Percentiles rank a stretch among this genome's conserved stretches.
Conservation (phyloP, 2,329 filamentous ascomycete genomes). For the Hymenoscyphus scutula region DNA sequence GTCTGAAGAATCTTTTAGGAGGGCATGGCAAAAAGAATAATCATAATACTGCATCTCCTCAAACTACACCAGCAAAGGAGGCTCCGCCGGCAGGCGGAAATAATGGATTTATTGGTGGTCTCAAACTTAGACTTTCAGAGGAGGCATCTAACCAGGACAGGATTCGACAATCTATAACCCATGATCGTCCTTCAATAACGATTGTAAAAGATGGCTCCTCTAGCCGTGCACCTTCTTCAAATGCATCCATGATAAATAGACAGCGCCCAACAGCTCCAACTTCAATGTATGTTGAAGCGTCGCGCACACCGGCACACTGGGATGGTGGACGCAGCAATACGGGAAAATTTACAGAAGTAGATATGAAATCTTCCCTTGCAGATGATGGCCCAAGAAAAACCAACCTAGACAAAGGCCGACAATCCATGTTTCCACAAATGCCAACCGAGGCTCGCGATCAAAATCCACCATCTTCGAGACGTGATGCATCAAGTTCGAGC, state of each 20-base stretch:
- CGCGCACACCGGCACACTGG: constrained; percentile 21
- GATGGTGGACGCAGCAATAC: constrained; percentile 19
- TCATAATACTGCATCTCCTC: constrained; percentile 8
- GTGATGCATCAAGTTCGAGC: constrained; percentile 16
- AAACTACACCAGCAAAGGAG: constrained; percentile 15
- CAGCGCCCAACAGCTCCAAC: neutral
- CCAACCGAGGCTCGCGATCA: constrained; percentile 6
- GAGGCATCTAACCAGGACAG: constrained; percentile 25
- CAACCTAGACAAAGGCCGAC: constrained; percentile 14
- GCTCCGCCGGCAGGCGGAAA: constrained; percentile 12
- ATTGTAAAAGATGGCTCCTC: neutral
- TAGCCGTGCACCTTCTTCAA: neutral
- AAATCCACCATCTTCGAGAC: constrained; percentile 11
- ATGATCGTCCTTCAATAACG: neutral
- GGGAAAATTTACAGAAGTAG: constrained; percentile 5
- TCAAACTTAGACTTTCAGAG: constrained; percentile 32
- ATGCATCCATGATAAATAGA: neutral
- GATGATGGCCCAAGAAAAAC: constrained; percentile 18
- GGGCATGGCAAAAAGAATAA: constrained; percentile 17
- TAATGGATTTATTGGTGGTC: constrained; percentile 34
- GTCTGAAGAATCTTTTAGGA: constrained; percentile 25
- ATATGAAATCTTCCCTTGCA: neutral
- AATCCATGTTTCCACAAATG: constrained; percentile 19
- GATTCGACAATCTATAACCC: constrained; percentile 13
- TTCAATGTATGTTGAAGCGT: constrained; percentile 15